Evolutionary conservation across 805 yeast genomes (phyloP), one percentile per base, ranked within the genome.

Genomic region (Wickerhamiella nectarea): DNA sequence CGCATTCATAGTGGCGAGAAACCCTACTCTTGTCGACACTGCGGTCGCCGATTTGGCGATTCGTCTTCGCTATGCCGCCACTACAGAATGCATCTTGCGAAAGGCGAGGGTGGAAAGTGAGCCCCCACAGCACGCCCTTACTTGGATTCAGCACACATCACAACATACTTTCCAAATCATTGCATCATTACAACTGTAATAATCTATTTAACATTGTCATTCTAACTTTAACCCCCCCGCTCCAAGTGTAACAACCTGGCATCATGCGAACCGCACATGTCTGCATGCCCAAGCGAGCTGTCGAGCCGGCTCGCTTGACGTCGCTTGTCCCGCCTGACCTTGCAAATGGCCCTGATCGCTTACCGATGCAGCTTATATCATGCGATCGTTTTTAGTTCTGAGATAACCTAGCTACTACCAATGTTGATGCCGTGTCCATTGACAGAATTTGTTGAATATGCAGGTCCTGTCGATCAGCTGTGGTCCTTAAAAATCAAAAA

Each of bases 1-100:
- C 73, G 83, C 50, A 79, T 82, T 6, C 95, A 85, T 58, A 78
- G 85, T 19, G 86, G 86, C n/a, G 85, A 77, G 54, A 78, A 78
- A 51, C 86, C 86, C 7, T 79, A 74, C 56, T 62, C 63, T 45
- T 79, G 85, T 57, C 58, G 65, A 12, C 49, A 53, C 12, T 64
- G 68, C 45, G 49, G 47, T 19, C 56, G 61, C 21, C 53, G 56
- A 14, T 61, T 61, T 44, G 57, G 63, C 41, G 65, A 61, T 45
- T 60, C 64, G 10, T 56, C 61, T 12, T 60, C 64, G 4, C 66
- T 86, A 47, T 93, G 95, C 5, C 71, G 95, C 47, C 93, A 84
- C 60, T 71, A 80, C 34, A 65, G 94, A 37, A 81, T 83, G 17
- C 95, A 84, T 56, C 78, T 87, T 1, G 94, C 94, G 14, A 87